Evolutionary conservation across 371 early-diverging fungal genomes (phyloP).

Genomic region (Coemansia sp.): DNA sequence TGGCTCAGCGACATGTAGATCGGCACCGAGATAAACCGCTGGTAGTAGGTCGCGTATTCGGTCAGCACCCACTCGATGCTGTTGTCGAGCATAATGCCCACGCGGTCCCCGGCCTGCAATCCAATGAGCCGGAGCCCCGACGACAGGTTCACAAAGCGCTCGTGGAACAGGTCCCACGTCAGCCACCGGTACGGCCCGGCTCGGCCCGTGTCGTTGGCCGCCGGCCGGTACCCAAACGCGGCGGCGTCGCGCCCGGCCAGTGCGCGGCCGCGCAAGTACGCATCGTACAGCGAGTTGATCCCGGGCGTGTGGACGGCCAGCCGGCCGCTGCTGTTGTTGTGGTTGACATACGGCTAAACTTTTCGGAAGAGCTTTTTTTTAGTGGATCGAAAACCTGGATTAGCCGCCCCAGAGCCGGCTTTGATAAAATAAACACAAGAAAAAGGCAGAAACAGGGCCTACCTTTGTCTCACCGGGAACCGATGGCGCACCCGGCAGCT

Average conservation of each 20-base stretch:
- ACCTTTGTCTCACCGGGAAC: slow-evolving; percentile 33
- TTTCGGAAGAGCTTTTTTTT: not conserved
- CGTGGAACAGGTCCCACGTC: slow-evolving; percentile 56
- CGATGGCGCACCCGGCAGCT: slow-evolving; percentile 20
- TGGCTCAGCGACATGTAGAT: slow-evolving; percentile 93
- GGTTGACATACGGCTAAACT: slow-evolving; percentile 27
- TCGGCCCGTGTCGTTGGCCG: slow-evolving; percentile 44
- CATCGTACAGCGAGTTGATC: slow-evolving; percentile 43
- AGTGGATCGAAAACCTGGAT: too few species aligned
- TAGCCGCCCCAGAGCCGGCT: too few species aligned
- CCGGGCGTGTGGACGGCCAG: slow-evolving; percentile 21
- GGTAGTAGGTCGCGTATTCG: slow-evolving; percentile 31
- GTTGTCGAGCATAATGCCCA: slow-evolving; percentile 81
- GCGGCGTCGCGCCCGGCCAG: slow-evolving; percentile 22
- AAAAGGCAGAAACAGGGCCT: not conserved
- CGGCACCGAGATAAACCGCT: slow-evolving; percentile 72
- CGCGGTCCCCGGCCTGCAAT: slow-evolving; percentile 28
- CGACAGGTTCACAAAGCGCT: slow-evolving; percentile 62
- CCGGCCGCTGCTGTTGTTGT: slow-evolving; percentile 14
- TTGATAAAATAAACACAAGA: too few species aligned
- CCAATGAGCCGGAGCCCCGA: slow-evolving; percentile 56
- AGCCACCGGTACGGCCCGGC: slow-evolving; percentile 64
- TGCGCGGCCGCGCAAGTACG: slow-evolving; percentile 31
- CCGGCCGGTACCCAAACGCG: slow-evolving; percentile 39
- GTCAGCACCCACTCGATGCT: slow-evolving; percentile 87